phyloP scores from a whole-genome alignment of 305 asterid species.

The Vinca major region DNA sequence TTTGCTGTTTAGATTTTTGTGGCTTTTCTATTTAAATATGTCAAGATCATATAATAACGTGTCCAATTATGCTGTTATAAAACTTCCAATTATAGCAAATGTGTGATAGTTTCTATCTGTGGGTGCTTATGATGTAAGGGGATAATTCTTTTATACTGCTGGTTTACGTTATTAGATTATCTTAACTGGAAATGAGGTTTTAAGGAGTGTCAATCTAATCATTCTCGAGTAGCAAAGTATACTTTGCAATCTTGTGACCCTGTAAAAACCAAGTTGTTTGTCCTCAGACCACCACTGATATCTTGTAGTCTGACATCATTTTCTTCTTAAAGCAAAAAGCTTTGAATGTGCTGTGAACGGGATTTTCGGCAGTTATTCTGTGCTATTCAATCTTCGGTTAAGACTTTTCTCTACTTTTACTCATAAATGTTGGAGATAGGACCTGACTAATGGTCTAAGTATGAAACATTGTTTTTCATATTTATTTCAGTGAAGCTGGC shows the following conservation, averaged over 20 bases:
- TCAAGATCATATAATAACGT: not conserved
- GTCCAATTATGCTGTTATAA: not conserved
- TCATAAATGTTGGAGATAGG: not conserved
- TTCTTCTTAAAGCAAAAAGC: not conserved
- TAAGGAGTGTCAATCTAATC: not conserved
- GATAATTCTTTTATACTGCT: not conserved
- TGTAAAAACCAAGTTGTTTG: too few relatives aligned
- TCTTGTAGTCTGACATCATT: not conserved
- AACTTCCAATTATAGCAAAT: not conserved
- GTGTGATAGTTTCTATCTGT: not conserved
- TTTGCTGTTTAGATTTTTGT: not conserved
- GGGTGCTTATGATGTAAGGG: not conserved
- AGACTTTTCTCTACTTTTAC: not conserved
- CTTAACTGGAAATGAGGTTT: not conserved
- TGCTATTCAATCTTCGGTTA: not conserved
- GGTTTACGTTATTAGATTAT: not conserved
- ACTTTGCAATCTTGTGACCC: not conserved
- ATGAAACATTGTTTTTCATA: not conserved
- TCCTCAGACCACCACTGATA: too few relatives aligned
- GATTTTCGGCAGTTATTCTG: not conserved
- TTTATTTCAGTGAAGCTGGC: not conserved
- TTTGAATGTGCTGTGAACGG: not conserved
- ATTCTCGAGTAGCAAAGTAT: not conserved
- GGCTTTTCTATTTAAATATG: too few relatives aligned
- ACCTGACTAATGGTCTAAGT: not conserved